Base-by-base conservation (phyloP, 2,329 filamentous ascomycete genomes). In the Claviceps paspali region DNA sequence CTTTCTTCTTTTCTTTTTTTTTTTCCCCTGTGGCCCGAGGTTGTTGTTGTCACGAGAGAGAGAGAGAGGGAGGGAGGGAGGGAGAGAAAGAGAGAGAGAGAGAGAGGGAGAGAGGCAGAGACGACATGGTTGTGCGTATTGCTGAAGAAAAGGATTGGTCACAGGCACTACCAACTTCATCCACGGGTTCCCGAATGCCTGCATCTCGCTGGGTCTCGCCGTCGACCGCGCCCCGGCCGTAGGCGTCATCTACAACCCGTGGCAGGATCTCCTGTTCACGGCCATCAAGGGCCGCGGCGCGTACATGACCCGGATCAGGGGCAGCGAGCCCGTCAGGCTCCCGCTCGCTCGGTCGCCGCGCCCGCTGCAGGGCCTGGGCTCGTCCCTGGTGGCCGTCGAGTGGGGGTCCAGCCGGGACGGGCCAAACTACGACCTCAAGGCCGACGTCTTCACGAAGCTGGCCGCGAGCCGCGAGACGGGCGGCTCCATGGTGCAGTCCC, bases 181-280 rank as follows among this genome's bases (percentile, higher is more conserved):
- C 33, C 82, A 87, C 59, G 71, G 70, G 15, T 79, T 83, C 58
- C 79, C 80, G 4, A 69, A 75, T 49, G 80, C 82, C 43, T 82
- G 76, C 60, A 78, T 87, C 59, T 84, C 79, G 9, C 73, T 88
- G 24, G 82, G 82, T 32, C 67, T 88, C 40, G 69, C 78, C 30
- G 58, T 85, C 43, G 59, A 70, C 49, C 69, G 70, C 44, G 50
- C 53, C 9, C 80, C 82, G 17, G 63, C 65, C 37, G 67, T 87
- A 31, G 82, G 82, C 43, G 76, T 88, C 40, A 76, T 88, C 43
- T 87, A 84, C 62, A 87, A 87, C 59, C 82, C 82, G 0, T 85
- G 79, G 59, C 74, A 73, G 34, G 69, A 76, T 48, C 65, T 69
- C 7, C 62, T 87, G 29, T 88, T 77, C 62, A 76, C 72, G 4